phyloP scores from a whole-genome alignment of 2,329 filamentous ascomycete genomes.

The Nemania abortiva region DNA sequence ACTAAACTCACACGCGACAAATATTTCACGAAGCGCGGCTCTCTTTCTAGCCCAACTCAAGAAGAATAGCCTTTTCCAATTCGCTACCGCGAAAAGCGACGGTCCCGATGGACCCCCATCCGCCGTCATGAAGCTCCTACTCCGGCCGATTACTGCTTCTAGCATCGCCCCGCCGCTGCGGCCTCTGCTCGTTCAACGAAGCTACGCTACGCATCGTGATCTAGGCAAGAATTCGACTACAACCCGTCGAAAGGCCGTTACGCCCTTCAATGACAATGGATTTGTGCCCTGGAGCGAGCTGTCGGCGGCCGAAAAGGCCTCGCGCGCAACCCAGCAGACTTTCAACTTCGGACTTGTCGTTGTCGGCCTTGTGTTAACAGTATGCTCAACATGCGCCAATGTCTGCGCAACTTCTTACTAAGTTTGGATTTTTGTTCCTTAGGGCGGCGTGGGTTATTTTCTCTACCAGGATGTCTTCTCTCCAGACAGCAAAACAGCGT shows the following conservation, averaged over 20 bases:
- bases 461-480: slow-evolving; percentile 87
- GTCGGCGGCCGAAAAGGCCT: slow-evolving; percentile 80
- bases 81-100: background rate
- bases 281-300: slow-evolving; percentile 84
- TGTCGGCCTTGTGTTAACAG: slow-evolving; percentile 80
- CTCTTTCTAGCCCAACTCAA: background rate
- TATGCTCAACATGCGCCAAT: slow-evolving; percentile 55
- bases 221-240: slow-evolving; percentile 52
- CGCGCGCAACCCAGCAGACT: slow-evolving; percentile 87
- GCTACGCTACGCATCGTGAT: slow-evolving; percentile 71
- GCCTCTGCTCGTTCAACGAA: slow-evolving; percentile 57
- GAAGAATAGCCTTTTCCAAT: background rate
- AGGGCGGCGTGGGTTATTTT: slow-evolving; percentile 83
- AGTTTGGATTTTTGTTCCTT: slow-evolving; percentile 19
- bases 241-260: slow-evolving; percentile 76
- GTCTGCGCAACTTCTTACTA: background rate
- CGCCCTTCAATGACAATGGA: slow-evolving; percentile 88
- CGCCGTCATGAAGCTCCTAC: slow-evolving; percentile 62
- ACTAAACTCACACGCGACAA: background rate
- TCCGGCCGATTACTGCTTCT: slow-evolving; percentile 54
- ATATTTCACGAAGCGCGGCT: slow-evolving; percentile 2
- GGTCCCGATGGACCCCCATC: slow-evolving; percentile 52
- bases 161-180: slow-evolving; percentile 51
- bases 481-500: slow-evolving; percentile 83
- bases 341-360: slow-evolving; percentile 87